Conservation (phyloP, 2,329 filamentous ascomycete genomes). For the Diplodia scrobiculata region DNA sequence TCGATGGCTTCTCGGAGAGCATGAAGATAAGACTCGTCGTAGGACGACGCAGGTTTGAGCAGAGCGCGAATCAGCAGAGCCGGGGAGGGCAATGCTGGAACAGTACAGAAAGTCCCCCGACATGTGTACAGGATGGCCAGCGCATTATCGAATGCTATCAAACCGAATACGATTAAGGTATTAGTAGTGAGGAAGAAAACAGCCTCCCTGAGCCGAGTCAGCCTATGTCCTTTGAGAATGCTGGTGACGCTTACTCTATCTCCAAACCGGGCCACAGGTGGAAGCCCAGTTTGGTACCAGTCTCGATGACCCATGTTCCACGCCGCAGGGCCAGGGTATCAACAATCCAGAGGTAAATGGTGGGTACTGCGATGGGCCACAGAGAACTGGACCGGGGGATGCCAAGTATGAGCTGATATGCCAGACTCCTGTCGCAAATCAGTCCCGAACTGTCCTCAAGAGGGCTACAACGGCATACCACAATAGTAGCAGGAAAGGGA, state of each 20-base stretch:
- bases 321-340: constrained; percentile 67
- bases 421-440: constrained; percentile 53
- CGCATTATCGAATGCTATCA: constrained; percentile 69
- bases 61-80: constrained; percentile 57
- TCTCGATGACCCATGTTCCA: constrained; percentile 72
- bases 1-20: constrained; percentile 62
- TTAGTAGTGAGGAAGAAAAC: constrained; percentile 74
- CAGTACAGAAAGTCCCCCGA: constrained; percentile 57
- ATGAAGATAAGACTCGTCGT: constrained; percentile 60
- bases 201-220: constrained; percentile 55
- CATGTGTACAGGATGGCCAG: constrained; percentile 67
- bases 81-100: constrained; percentile 55
- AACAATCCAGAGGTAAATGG: constrained; percentile 70
- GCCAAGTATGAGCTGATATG: constrained; percentile 64
- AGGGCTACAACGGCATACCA: constrained; percentile 49
- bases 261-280: constrained; percentile 67
- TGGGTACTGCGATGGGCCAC: constrained; percentile 64
- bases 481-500: constrained; percentile 65
- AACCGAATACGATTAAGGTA: constrained; percentile 67
- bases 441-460: background rate
- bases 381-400: constrained; percentile 62
- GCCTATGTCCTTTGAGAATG: background rate
- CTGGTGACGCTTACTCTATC: constrained; percentile 54
- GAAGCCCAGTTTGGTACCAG: constrained; percentile 66
- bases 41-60: constrained; percentile 51